A percentile compares a stretch with the other conserved stretches of the same genome.
phyloP scores from a whole-genome alignment of 768 basidiomycete species.

The Macrocybe gigantea region DNA sequence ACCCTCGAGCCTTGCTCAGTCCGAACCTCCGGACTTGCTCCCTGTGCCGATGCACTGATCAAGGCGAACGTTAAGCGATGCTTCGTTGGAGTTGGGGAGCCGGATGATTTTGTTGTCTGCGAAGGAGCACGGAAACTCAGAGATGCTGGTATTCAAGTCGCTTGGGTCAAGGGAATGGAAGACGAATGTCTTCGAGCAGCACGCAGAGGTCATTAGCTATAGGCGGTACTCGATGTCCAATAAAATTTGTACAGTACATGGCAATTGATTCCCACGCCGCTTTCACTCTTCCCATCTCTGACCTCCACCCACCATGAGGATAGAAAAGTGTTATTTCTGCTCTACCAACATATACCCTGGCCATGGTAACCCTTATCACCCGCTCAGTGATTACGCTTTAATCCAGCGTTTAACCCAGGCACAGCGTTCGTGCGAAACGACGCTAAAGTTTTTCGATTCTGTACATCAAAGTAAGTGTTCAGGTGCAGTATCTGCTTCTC shows the following conservation, averaged over 20 bases:
- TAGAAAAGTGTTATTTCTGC: slow-evolving; percentile 99
- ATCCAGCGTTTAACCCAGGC: slow-evolving; percentile 36
- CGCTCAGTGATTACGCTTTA: background rate
- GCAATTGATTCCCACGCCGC: slow-evolving; percentile 8
- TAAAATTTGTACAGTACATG: slow-evolving; percentile 4
- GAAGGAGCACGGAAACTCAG: slow-evolving; percentile 74
- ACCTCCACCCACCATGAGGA: slow-evolving; percentile 54
- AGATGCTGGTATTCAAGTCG: slow-evolving; percentile 66
- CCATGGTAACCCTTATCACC: slow-evolving; percentile 50
- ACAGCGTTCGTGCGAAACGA: slow-evolving; percentile 96
- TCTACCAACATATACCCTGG: slow-evolving; percentile 96
- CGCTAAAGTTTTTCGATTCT: slow-evolving; percentile 96
- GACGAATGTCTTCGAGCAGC: slow-evolving; percentile 78
- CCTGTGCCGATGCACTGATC: slow-evolving; percentile 84
- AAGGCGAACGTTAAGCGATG: slow-evolving; percentile 66
- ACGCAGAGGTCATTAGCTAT: slow-evolving; percentile 42
- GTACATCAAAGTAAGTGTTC: slow-evolving; percentile 78
- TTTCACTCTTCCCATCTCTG: background rate
- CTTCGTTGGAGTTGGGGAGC: slow-evolving; percentile 86
- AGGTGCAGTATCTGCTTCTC: background rate
- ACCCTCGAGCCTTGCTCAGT: slow-evolving; percentile 96
- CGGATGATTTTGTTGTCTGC: slow-evolving; percentile 90
- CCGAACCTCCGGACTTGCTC: slow-evolving; percentile 77
- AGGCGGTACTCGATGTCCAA: background rate
- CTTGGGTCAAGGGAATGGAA: slow-evolving; percentile 73